Base-by-base conservation (phyloP, 805 yeast species). In the Hanseniaspora meyeri region DNA sequence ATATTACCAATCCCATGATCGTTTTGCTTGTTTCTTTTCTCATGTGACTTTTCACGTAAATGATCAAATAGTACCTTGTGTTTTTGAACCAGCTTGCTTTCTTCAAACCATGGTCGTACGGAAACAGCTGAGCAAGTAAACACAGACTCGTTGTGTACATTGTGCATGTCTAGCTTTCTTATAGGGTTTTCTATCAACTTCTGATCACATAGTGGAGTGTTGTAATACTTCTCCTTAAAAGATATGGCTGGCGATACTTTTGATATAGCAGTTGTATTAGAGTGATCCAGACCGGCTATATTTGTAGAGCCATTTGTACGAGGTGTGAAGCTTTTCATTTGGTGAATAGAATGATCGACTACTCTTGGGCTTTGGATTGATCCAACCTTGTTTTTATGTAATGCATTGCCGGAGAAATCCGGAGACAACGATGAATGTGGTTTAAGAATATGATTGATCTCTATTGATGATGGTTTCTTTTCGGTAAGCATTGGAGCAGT, bases 51-150 rank as follows among this genome's bases (percentile, higher is more conserved):
- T 12, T 53, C 51, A 38, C n/a, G 40, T 19, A 53, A 53, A 10
- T 43, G 42, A 11, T 53, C 57, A 53, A 53, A 53, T 19, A 53
- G n/a, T 1, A 27, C 46, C 17, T 53, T 45, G n/a, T 53, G 57
- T 39, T 53, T 53, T 37, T 53, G 32, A 1, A 53, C 49, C 6
- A 53, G 24, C 24, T 38, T 45, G 16, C 51, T 45, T 29, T 53
- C 46, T 24, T 46, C 57, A 53, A 53, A 45, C 57, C 57, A 53
- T 24, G 57, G 57, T 12, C 50, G 20, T 11, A 45, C 50, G 11
- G 57, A 53, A 5, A 46, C 16, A 1, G 57, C 57, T 17, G 51
- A 45, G 19, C 57, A 53, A n/a, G 57, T 43, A 17, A 46, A 53
- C 29, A 53, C 51, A 4, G 51, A 34, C 19, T 53, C 57, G 7